These are phyloP conservation scores for Closterium sp. DNA, from an alignment of 139 green algal species.

Conservation along the genomic window DNA sequence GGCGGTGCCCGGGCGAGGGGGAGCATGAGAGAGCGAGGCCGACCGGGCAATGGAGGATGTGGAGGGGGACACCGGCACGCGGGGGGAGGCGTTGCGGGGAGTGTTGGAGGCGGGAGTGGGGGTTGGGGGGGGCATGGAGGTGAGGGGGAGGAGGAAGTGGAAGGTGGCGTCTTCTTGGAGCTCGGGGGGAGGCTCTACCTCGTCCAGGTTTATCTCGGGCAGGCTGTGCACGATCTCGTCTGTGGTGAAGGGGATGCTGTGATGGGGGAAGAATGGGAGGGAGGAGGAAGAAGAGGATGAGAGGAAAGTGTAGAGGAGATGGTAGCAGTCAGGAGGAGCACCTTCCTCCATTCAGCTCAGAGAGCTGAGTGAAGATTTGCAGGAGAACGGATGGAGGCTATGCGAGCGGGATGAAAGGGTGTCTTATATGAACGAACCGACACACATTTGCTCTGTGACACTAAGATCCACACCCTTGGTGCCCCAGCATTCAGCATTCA, in stretches of 20 bases:
- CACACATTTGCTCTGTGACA: background rate
- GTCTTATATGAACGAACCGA: too few relatives aligned
- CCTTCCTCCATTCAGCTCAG: too few relatives aligned
- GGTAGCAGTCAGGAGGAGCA: too few relatives aligned
- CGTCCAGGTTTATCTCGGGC: background rate
- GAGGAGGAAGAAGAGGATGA: background rate
- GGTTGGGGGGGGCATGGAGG: background rate
- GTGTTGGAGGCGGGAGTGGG: background rate
- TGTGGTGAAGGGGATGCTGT: conserved; percentile 9
- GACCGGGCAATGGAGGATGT: background rate
- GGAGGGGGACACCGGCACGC: background rate
- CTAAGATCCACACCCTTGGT: background rate
- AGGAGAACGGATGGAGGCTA: too few relatives aligned
- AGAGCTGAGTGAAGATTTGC: too few relatives aligned
- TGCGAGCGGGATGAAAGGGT: too few relatives aligned
- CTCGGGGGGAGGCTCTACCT: conserved; percentile 15
- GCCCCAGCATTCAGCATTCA: too few relatives aligned
- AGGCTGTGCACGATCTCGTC: conserved; percentile 1
- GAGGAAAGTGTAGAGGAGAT: background rate
- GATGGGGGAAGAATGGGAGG: background rate
- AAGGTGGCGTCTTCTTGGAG: conserved; percentile 3
- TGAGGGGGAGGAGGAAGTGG: conserved; percentile 13
- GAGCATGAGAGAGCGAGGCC: background rate
- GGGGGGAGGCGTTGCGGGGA: background rate
- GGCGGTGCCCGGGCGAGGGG: background rate